Percentiles rank a stretch among this genome's conserved stretches.
These are phyloP conservation scores for Neurospora hispaniola DNA, from an alignment of 495 filamentous ascomycete species.

Conservation along the genomic window DNA sequence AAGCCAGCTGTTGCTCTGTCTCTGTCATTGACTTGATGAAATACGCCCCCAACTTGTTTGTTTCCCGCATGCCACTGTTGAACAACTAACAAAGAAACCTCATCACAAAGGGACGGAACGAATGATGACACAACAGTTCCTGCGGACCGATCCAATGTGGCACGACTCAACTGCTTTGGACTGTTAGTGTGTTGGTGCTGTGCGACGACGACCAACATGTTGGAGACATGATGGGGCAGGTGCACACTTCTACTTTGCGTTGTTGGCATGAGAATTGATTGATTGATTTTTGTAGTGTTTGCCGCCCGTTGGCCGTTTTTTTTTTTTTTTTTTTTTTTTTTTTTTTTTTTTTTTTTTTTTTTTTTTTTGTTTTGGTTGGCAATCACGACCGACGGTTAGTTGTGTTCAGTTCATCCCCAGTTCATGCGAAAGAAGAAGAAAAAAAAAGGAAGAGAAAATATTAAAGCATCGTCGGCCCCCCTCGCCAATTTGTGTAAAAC, in stretches of 20 bases:
- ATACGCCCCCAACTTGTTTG: background rate
- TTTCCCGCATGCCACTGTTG: background rate
- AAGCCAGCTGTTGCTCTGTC: background rate
- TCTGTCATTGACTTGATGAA: background rate
- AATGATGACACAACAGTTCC: background rate
- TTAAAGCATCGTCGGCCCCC: background rate
- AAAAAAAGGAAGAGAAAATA: background rate
- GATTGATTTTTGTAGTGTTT: background rate
- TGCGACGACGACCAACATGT: background rate
- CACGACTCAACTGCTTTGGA: background rate
- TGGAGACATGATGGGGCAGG: background rate
- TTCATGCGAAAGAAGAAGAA: background rate
- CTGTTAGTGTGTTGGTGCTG: background rate
- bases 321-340: background rate
- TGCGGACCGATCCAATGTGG: background rate
- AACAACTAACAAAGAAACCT: background rate
- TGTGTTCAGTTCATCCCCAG: background rate
- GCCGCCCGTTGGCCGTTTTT: background rate
- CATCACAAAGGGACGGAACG: background rate
- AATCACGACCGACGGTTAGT: background rate
- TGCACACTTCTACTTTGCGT: background rate
- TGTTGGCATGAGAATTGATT: background rate
- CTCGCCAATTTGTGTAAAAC: background rate
- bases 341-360: background rate
- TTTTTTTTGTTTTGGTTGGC: background rate